Evolutionary conservation across 2,329 filamentous ascomycete genomes (phyloP).

Genomic region (Periconia macrospinosa): DNA sequence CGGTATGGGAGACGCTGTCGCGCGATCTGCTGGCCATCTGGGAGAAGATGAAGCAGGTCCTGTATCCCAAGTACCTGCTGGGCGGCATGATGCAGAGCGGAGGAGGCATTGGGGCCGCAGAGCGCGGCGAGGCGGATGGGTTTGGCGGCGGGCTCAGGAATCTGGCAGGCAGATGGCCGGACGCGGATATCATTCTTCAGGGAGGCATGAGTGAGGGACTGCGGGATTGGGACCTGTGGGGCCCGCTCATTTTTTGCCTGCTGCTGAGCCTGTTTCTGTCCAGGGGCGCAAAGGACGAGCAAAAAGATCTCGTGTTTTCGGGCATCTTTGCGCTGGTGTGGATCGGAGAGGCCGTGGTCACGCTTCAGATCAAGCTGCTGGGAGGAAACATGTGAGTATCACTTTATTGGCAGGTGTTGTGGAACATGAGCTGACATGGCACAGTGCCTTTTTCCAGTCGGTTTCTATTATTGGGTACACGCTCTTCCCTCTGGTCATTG

Average conservation of each 20-base stretch:
- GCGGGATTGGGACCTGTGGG: slow-evolving; percentile 98
- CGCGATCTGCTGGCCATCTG: slow-evolving; percentile 90
- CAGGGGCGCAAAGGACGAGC: slow-evolving; percentile 74
- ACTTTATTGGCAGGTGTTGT: not conserved
- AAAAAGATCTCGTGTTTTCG: slow-evolving; percentile 88
- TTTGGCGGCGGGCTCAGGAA: slow-evolving; percentile 53
- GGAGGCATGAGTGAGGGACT: slow-evolving; percentile 83
- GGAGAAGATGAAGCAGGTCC: slow-evolving; percentile 97
- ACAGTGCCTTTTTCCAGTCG: slow-evolving; percentile 94
- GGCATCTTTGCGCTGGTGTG: slow-evolving; percentile 96
- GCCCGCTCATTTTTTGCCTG: slow-evolving; percentile 90
- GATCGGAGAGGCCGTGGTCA: slow-evolving; percentile 95
- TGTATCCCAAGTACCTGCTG: slow-evolving; percentile 93
- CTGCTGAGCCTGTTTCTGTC: slow-evolving; percentile 86
- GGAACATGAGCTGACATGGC: slow-evolving; percentile 27
- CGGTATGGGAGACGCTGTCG: slow-evolving; percentile 94
- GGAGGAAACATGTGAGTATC: slow-evolving; percentile 90
- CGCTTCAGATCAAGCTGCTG: slow-evolving; percentile 94
- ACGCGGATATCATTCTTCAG: slow-evolving; percentile 67
- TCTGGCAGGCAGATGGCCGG: slow-evolving; percentile 66
- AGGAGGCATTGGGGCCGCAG: slow-evolving; percentile 60
- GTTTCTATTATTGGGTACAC: slow-evolving; percentile 99
- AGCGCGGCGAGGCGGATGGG: slow-evolving; percentile 55
- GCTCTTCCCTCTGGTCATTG: slow-evolving; percentile 93
- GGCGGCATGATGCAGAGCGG: slow-evolving; percentile 63